phyloP scores from a whole-genome alignment of 148 eudicot genomes.

The Amaranthus hypochondriacus region DNA sequence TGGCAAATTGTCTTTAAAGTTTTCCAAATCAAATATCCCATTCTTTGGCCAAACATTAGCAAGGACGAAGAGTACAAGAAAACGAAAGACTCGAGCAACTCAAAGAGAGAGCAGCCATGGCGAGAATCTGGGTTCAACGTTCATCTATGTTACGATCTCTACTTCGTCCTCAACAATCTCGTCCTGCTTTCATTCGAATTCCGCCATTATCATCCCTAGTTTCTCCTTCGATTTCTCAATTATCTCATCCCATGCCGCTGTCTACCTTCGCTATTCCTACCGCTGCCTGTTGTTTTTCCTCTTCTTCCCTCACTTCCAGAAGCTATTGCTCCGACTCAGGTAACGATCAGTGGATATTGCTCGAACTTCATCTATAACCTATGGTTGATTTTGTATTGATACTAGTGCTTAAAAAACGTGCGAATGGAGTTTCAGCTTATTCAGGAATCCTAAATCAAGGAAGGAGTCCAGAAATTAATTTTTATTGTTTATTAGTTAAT shows the following conservation, averaged over 20 bases:
- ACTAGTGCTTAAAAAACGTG: no score
- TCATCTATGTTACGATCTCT: background rate
- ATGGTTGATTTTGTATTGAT: background rate
- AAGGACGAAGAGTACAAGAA: no score
- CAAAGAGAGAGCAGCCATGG: no score
- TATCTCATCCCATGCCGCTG: conserved; percentile 4
- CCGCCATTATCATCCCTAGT: conserved; percentile 5
- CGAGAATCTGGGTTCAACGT: no score
- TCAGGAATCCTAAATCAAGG: background rate
- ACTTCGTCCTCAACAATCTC: background rate
- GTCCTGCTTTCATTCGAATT: background rate
- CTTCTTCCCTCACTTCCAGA: conserved; percentile 16
- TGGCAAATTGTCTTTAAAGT: no score
- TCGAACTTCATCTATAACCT: background rate
- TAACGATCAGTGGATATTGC: background rate
- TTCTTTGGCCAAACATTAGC: no score
- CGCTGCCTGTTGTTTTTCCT: conserved; percentile 23
- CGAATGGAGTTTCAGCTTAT: background rate
- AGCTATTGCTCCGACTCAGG: conserved; percentile 26
- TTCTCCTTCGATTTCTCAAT: background rate
- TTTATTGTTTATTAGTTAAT: background rate
- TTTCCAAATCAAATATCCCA: no score
- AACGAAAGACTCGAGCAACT: no score
- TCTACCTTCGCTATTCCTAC: conserved; percentile 20
- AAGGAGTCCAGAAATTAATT: background rate